Evolutionary conservation across 164 flowering plant genomes (phyloP).

Genomic region (Magnolia kwangsiensis): DNA sequence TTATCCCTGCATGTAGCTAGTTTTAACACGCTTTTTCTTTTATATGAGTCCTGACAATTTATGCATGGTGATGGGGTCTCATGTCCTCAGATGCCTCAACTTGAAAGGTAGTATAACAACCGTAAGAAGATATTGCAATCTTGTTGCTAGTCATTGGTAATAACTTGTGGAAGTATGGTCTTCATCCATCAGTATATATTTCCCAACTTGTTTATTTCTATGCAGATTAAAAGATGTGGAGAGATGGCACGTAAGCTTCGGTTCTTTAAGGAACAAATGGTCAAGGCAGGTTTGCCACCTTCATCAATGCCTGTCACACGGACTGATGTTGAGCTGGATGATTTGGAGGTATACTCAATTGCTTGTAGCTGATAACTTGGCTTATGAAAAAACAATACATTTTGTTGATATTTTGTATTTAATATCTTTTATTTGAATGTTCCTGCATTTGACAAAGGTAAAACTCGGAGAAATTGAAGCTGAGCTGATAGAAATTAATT

Average conservation of each 20-base stretch:
- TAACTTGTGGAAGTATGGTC: too few relatives aligned
- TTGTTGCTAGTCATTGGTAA: too few relatives aligned
- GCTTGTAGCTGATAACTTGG: neutral
- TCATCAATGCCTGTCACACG: slow-evolving; percentile 24
- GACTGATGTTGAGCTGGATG: slow-evolving; percentile 50
- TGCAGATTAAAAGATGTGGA: slow-evolving; percentile 76
- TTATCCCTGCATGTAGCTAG: too few relatives aligned
- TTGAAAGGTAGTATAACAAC: too few relatives aligned
- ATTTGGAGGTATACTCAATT: slow-evolving; percentile 51
- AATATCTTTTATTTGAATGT: neutral
- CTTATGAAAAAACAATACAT: too few relatives aligned
- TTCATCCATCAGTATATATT: too few relatives aligned
- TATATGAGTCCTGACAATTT: too few relatives aligned
- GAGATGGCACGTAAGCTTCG: slow-evolving; percentile 89
- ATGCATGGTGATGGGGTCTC: too few relatives aligned
- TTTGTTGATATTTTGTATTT: neutral
- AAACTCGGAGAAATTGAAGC: slow-evolving; percentile 97
- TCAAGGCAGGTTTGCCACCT: slow-evolving; percentile 56
- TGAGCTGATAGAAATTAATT: slow-evolving; percentile 82
- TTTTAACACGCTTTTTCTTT: too few relatives aligned
- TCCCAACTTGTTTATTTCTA: neutral
- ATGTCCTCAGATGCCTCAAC: too few relatives aligned
- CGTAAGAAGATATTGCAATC: too few relatives aligned
- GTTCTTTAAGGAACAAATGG: slow-evolving; percentile 72
- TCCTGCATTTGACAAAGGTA: slow-evolving; percentile 35